Evolutionary conservation across 306 rosid species (phyloP).

Genomic region (Inga oerstediana): DNA sequence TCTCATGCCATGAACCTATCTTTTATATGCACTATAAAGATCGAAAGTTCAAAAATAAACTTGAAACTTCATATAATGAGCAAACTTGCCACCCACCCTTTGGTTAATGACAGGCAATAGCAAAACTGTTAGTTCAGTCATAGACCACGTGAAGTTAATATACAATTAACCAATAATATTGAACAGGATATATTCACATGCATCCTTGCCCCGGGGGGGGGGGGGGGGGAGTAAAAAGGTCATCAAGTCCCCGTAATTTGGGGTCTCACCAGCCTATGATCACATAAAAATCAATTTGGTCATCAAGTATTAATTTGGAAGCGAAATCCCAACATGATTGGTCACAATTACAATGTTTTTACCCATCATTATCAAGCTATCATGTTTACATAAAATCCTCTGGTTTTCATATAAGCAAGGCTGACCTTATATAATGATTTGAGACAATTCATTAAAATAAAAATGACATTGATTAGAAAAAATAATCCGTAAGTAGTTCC

Average conservation of each 20-base stretch:
- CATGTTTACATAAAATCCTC: slow-evolving; percentile 14
- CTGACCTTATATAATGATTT: slow-evolving; percentile 9
- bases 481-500: slow-evolving; percentile 29
- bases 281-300: neutral
- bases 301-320: neutral
- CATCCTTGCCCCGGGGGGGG: too few species aligned
- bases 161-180: neutral
- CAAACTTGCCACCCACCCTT: neutral
- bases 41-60: slow-evolving; percentile 19
- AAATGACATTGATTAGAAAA: slow-evolving; percentile 9
- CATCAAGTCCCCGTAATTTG: neutral
- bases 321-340: neutral
- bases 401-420: slow-evolving; percentile 18
- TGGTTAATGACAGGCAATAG: neutral
- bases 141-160: neutral
- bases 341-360: slow-evolving; percentile 15
- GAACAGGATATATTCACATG: neutral
- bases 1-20: slow-evolving; percentile 3
- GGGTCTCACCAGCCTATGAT: neutral
- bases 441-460: slow-evolving; percentile 6
- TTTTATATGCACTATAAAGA: neutral
- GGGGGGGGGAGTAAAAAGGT: neutral
- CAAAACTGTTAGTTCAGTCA: neutral
- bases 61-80: neutral
- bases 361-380: neutral